Percentiles rank a stretch among this genome's conserved stretches.
These are phyloP conservation scores for Rhypophila decipiens DNA, from an alignment of 495 filamentous ascomycete genomes.

Conservation along the genomic window DNA sequence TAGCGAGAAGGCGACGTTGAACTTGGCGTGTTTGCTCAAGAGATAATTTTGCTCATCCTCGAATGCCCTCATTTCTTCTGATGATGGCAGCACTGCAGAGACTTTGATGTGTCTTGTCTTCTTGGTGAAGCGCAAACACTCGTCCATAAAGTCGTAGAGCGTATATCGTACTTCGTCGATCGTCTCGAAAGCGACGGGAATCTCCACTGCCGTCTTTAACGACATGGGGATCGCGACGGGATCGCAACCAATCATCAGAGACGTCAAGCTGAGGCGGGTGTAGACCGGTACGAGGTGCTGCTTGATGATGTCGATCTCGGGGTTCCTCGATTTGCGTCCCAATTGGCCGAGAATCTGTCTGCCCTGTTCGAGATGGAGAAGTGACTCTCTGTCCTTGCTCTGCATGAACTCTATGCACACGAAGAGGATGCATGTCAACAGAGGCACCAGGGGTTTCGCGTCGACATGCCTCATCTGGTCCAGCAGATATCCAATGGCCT, in stretches of 20 bases:
- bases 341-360: constrained; percentile 30
- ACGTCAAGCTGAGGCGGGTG: constrained; percentile 32
- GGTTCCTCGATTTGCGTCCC: constrained; percentile 19
- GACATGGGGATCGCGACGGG: constrained; percentile 20
- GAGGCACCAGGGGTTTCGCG: constrained; percentile 37
- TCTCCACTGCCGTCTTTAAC: constrained; percentile 24
- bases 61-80: constrained; percentile 20
- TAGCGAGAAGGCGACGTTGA: constrained; percentile 28
- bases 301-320: constrained; percentile 29
- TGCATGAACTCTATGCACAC: constrained; percentile 53
- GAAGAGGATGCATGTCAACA: constrained; percentile 52
- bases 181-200: constrained; percentile 23
- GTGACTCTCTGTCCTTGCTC: constrained; percentile 40
- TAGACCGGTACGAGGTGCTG: constrained; percentile 38
- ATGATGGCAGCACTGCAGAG: constrained; percentile 8
- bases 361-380: constrained; percentile 36
- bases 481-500: constrained; percentile 41
- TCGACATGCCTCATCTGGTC: constrained; percentile 32
- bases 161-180: constrained; percentile 26
- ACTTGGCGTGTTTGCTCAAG: constrained; percentile 23
- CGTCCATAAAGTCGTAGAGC: constrained; percentile 30
- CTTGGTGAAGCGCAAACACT: constrained; percentile 26
- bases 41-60: constrained; percentile 24
- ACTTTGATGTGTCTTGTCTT: constrained; percentile 19
- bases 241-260: constrained; percentile 27